Conservation (phyloP, 2,329 filamentous ascomycete genomes). For the Pseudofabraea citricarpa region DNA sequence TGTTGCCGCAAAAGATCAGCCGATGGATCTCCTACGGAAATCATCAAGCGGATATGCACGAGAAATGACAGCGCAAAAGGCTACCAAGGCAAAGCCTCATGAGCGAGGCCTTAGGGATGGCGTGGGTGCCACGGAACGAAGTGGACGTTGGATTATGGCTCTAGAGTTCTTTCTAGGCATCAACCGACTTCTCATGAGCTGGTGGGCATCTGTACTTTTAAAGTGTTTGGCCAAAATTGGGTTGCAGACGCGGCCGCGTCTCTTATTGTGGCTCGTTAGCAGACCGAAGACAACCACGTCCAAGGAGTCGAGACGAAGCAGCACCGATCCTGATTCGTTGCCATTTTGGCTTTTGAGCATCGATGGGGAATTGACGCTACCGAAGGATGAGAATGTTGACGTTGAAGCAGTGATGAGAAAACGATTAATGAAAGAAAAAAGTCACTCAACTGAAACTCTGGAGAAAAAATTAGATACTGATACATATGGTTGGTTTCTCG, state of each 20-base stretch:
- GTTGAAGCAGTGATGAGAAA: slow-evolving; percentile 75
- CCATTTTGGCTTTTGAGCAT: slow-evolving; percentile 51
- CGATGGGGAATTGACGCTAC: slow-evolving; percentile 48
- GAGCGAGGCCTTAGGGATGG: slow-evolving; percentile 50
- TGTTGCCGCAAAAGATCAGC: slow-evolving; percentile 20
- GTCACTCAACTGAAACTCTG: slow-evolving; percentile 37
- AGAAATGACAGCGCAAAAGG: slow-evolving; percentile 62
- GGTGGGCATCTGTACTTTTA: slow-evolving; percentile 22
- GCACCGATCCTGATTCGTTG: slow-evolving; percentile 27
- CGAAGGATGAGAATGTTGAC: slow-evolving; percentile 63
- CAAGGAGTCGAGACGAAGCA: slow-evolving; percentile 10
- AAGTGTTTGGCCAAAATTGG: slow-evolving; percentile 51
- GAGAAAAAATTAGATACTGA: slow-evolving; percentile 68
- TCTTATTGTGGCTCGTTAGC: slow-evolving; percentile 43
- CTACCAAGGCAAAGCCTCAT: slow-evolving; percentile 34
- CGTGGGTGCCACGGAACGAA: slow-evolving; percentile 74
- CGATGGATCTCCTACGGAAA: slow-evolving; percentile 25
- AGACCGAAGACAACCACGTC: slow-evolving; percentile 17
- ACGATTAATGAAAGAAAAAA: slow-evolving; percentile 42
- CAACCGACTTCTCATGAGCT: slow-evolving; percentile 54
- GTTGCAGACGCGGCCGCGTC: slow-evolving; percentile 56
- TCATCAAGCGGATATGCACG: slow-evolving; percentile 62
- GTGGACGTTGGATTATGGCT: slow-evolving; percentile 72
- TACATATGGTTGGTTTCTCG: slow-evolving; percentile 80
- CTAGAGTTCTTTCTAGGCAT: slow-evolving; percentile 75